Conservation (phyloP, 768 basidiomycete species). For the Steccherinum ochraceum region DNA sequence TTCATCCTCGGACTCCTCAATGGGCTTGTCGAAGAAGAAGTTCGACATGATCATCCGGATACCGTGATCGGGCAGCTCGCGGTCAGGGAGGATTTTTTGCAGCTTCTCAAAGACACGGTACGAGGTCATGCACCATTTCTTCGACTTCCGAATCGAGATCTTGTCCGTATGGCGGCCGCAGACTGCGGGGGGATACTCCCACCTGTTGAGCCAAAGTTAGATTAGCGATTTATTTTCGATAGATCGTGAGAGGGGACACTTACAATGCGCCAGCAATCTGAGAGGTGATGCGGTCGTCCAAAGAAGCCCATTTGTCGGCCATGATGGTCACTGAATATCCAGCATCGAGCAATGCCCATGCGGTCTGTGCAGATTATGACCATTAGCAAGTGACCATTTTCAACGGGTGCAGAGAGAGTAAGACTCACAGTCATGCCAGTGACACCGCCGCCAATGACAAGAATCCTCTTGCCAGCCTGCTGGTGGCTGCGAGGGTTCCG, state of each 20-base stretch:
- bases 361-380: conserved; percentile 8
- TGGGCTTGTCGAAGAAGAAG: conserved; percentile 28
- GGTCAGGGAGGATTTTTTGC: conserved; percentile 12
- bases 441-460: conserved; percentile 18
- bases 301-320: conserved; percentile 16
- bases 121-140: conserved; percentile 31
- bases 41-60: conserved; percentile 28
- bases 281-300: conserved; percentile 14
- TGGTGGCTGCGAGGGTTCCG: conserved; percentile 3
- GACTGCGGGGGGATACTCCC: conserved; percentile 35
- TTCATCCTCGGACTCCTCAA: conserved; percentile 22
- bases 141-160: conserved; percentile 28
- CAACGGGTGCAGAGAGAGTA: conserved; percentile 1
- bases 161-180: conserved; percentile 32
- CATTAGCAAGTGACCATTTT: background rate
- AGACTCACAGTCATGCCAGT: conserved; percentile 15
- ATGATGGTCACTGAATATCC: conserved; percentile 31
- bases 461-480: conserved; percentile 7
- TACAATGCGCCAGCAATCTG: conserved; percentile 22
- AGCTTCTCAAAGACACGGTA: conserved; percentile 27
- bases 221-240: conserved; percentile 1
- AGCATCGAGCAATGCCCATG: conserved; percentile 28
- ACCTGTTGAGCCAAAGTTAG: conserved; percentile 15
- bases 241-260: conserved; percentile 2
- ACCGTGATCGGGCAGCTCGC: conserved; percentile 18